Evolutionary conservation across 2,329 filamentous ascomycete genomes (phyloP).

Genomic region (Arachnomyces sp.): DNA sequence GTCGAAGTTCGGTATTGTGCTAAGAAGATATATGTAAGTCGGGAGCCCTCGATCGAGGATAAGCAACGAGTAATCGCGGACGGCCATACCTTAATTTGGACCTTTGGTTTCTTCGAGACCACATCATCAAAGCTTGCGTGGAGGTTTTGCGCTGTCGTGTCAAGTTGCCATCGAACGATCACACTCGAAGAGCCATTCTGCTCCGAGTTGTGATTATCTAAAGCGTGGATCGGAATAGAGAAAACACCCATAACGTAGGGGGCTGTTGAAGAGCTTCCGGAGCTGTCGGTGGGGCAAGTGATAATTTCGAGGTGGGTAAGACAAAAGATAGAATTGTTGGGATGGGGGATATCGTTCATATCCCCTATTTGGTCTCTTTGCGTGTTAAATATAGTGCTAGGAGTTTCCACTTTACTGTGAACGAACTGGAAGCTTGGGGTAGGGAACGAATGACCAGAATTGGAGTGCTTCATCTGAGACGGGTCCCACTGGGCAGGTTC

Average conservation of each 20-base stretch:
- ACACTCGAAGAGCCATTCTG: slow-evolving; percentile 62
- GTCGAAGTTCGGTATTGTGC: slow-evolving; percentile 49
- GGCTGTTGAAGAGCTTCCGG: slow-evolving; percentile 45
- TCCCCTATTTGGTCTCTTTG: slow-evolving; percentile 18
- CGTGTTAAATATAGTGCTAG: slow-evolving; percentile 23
- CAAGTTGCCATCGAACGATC: slow-evolving; percentile 74
- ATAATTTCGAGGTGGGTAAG: slow-evolving; percentile 71
- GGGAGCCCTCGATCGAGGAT: neutral
- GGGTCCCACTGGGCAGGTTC: slow-evolving; percentile 52
- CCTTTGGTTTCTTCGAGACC: slow-evolving; percentile 55
- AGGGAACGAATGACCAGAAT: slow-evolving; percentile 21
- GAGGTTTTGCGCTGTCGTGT: slow-evolving; percentile 57
- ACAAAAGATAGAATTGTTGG: slow-evolving; percentile 41
- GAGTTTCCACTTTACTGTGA: slow-evolving; percentile 31
- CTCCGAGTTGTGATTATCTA: slow-evolving; percentile 45
- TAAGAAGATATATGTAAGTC: slow-evolving; percentile 15
- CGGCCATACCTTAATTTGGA: slow-evolving; percentile 31
- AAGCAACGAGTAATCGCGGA: slow-evolving; percentile 14
- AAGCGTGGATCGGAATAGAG: slow-evolving; percentile 50
- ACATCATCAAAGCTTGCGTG: slow-evolving; percentile 74
- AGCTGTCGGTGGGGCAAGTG: slow-evolving; percentile 55
- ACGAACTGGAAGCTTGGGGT: slow-evolving; percentile 30
- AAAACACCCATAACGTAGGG: slow-evolving; percentile 67
- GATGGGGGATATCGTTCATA: slow-evolving; percentile 16
- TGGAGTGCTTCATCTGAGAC: slow-evolving; percentile 20